Conservation (phyloP, 75 land plant species). For the Pinus albicaulis region DNA sequence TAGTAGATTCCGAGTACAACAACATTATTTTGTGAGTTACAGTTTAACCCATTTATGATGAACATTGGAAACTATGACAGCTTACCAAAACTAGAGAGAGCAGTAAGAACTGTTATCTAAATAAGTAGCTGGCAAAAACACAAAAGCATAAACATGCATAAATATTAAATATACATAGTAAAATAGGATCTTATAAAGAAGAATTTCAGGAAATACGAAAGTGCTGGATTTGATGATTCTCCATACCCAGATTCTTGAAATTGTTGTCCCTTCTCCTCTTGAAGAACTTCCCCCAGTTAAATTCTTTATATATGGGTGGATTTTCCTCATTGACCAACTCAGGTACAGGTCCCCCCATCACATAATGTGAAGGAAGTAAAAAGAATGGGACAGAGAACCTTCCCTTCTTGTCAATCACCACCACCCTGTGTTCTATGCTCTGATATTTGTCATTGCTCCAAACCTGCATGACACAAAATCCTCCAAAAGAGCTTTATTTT, state of each 20-base stretch:
- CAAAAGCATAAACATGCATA: too few species aligned
- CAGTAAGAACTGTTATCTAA: too few species aligned
- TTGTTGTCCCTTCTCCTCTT: conserved; percentile 55
- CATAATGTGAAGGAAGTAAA: conserved; percentile 53
- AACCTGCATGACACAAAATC: conserved; percentile 37
- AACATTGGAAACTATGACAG: too few species aligned
- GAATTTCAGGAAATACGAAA: conserved; percentile 19
- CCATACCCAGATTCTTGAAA: conserved; percentile 58
- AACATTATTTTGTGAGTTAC: too few species aligned
- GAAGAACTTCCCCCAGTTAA: conserved; percentile 72
- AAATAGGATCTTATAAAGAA: too few species aligned
- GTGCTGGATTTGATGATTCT: conserved; percentile 69
- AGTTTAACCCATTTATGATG: too few species aligned
- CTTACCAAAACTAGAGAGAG: too few species aligned
- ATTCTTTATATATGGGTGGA: conserved; percentile 55
- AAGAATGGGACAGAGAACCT: conserved; percentile 76
- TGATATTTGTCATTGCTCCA: conserved; percentile 83
- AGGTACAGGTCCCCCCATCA: conserved; percentile 48
- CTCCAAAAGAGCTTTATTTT: too few species aligned
- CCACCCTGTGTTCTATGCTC: conserved; percentile 84
- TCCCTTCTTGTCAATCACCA: conserved; percentile 62
- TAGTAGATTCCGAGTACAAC: too few species aligned
- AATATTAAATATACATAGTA: too few species aligned
- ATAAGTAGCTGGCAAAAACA: too few species aligned
- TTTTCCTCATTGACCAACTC: conserved; percentile 37